These are phyloP conservation scores for Cryptosporidium muris DNA, from an alignment of 169 alveolate genomes.

Conservation along the genomic window DNA sequence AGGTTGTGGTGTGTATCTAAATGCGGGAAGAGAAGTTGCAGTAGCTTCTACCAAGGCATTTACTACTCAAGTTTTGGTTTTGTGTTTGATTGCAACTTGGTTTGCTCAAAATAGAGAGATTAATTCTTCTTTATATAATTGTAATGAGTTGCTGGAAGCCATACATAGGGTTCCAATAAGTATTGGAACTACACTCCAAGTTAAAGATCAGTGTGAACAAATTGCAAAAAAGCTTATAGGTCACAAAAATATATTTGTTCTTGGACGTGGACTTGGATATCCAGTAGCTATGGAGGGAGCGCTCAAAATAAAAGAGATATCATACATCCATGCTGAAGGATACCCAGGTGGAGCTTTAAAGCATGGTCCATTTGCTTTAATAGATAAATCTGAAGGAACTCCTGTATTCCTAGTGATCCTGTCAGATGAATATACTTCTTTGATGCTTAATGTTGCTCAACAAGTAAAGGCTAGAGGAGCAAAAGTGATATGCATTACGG, in stretches of 20 bases:
- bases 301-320: constrained; percentile 93
- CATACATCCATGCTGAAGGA: constrained; percentile 96
- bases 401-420: constrained; percentile 89
- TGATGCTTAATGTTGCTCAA: constrained; percentile 87
- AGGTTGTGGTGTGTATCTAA: constrained; percentile 92
- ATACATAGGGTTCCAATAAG: constrained; percentile 79
- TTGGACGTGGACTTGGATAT: constrained; percentile 91
- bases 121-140: constrained; percentile 45
- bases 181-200: constrained; percentile 76
- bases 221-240: constrained; percentile 73
- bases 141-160: constrained; percentile 74
- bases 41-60: constrained; percentile 98
- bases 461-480: constrained; percentile 95
- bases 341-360: constrained; percentile 94
- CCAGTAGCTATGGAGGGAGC: constrained; percentile 97
- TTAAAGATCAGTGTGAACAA: constrained; percentile 71
- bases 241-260: constrained; percentile 75
- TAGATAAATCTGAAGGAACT: constrained; percentile 83
- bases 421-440: constrained; percentile 85
- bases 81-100: constrained; percentile 87
- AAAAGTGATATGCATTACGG: constrained; percentile 88
- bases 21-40: constrained; percentile 97
- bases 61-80: constrained; percentile 88
- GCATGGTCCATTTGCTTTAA: constrained; percentile 95
- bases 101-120: constrained; percentile 81